phyloP scores from a whole-genome alignment of 495 filamentous ascomycete species.

The Penicillium pancosmium region DNA sequence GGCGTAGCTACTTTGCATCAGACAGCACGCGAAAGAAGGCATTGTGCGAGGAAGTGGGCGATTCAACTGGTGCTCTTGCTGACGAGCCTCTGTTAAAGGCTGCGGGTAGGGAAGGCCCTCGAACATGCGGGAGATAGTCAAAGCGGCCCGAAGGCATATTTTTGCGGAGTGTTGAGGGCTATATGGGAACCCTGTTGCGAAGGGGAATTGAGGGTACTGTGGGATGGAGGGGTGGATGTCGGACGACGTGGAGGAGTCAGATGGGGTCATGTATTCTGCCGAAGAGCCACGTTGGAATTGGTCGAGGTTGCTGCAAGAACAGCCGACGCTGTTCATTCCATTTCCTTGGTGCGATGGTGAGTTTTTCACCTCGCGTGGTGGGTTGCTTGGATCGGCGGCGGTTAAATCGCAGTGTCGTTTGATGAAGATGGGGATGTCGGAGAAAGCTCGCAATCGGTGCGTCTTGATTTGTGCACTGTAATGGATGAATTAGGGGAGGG shows the following conservation, averaged over 20 bases:
- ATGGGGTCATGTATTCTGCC: constrained; percentile 42
- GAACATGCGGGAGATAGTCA: constrained; percentile 55
- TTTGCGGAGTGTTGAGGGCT: constrained; percentile 56
- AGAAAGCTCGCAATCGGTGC: constrained; percentile 63
- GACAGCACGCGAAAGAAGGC: constrained; percentile 63
- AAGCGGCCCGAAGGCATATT: constrained; percentile 53
- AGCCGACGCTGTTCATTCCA: constrained; percentile 37
- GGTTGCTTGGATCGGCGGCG: constrained; percentile 33
- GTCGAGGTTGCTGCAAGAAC: constrained; percentile 38
- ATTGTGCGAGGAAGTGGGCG: constrained; percentile 55
- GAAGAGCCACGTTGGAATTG: constrained; percentile 38
- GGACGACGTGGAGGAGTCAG: constrained; percentile 38
- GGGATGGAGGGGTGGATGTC: constrained; percentile 33
- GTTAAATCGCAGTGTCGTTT: constrained; percentile 61
- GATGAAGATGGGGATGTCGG: constrained; percentile 61
- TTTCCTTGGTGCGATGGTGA: constrained; percentile 30
- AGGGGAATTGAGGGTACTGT: constrained; percentile 35
- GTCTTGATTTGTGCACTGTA: constrained; percentile 61
- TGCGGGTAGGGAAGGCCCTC: constrained; percentile 54
- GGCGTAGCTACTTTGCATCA: constrained; percentile 65
- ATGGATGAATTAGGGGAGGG: not conserved
- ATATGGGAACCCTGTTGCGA: constrained; percentile 50
- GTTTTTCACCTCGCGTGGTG: constrained; percentile 19
- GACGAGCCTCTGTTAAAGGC: constrained; percentile 32
- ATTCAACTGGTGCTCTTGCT: constrained; percentile 26